A percentile compares a stretch with the other conserved stretches of the same genome.
These are phyloP conservation scores for Melanomma pulvis-pyrius DNA, from an alignment of 495 filamentous ascomycete species.

Conservation along the genomic window DNA sequence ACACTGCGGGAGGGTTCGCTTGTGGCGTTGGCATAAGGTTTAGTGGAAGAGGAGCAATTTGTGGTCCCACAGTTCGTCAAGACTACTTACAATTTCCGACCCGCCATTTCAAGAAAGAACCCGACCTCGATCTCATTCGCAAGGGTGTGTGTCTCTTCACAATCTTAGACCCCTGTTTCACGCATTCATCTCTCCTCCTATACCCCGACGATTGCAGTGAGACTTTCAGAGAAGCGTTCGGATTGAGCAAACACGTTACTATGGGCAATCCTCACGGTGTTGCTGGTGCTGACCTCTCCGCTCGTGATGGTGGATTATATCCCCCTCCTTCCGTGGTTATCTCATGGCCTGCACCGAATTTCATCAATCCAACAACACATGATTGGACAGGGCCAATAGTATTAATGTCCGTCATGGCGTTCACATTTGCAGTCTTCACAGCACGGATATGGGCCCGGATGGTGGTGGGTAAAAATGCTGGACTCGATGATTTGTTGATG, in stretches of 20 bases:
- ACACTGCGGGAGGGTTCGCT: background rate
- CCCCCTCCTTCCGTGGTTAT: constrained; percentile 25
- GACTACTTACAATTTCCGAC: background rate
- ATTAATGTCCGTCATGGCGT: constrained; percentile 12
- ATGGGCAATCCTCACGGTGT: background rate
- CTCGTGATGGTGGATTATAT: constrained; percentile 24
- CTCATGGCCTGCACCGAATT: constrained; percentile 37
- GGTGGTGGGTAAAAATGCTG: constrained; percentile 27
- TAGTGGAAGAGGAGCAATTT: background rate
- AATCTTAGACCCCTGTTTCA: background rate
- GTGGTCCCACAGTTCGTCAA: background rate
- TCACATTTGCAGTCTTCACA: constrained; percentile 17
- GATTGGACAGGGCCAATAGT: constrained; percentile 32
- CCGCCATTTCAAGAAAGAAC: background rate
- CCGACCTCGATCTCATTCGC: background rate
- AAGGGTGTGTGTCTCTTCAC: too few relatives aligned
- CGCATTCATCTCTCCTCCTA: background rate
- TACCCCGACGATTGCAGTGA: background rate
- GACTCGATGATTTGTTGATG: constrained; percentile 38
- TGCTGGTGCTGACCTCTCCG: constrained; percentile 7
- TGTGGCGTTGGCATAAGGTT: background rate
- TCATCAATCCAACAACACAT: constrained; percentile 28
- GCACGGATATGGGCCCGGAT: constrained; percentile 36
- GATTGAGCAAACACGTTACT: background rate
- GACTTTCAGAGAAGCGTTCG: background rate